Evolutionary conservation across 352 stramenopile species (phyloP).

Genomic region (Phytophthora cryptogea): DNA sequence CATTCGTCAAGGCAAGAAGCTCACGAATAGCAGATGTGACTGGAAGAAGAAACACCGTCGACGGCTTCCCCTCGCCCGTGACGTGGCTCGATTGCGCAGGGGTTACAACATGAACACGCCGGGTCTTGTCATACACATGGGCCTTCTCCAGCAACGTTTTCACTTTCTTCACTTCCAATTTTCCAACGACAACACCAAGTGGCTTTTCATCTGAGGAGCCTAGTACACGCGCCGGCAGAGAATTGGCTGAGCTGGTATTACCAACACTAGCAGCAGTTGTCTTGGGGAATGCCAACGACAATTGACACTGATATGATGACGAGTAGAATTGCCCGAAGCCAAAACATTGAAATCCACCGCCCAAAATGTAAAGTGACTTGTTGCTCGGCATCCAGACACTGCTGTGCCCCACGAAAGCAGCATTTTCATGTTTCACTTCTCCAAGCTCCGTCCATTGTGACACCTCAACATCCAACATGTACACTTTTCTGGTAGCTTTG

Average conservation of each 20-base stretch:
- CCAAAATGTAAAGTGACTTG: slow-evolving; percentile 55
- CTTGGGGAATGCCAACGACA: slow-evolving; percentile 33
- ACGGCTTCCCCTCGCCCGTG: slow-evolving; percentile 18
- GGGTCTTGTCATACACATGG: slow-evolving; percentile 79
- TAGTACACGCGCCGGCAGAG: neutral
- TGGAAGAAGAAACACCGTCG: slow-evolving; percentile 63
- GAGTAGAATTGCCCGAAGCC: slow-evolving; percentile 86
- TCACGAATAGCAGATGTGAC: slow-evolving; percentile 48
- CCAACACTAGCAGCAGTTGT: neutral
- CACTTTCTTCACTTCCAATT: slow-evolving; percentile 73
- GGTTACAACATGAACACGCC: slow-evolving; percentile 57
- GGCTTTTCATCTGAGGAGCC: slow-evolving; percentile 23
- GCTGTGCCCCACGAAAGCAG: slow-evolving; percentile 61
- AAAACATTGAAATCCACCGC: slow-evolving; percentile 85
- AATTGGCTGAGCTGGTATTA: slow-evolving; percentile 16
- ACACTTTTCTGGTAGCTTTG: slow-evolving; percentile 57
- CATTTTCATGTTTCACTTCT: slow-evolving; percentile 49
- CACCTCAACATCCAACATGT: slow-evolving; percentile 47
- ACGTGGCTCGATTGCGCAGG: slow-evolving; percentile 8
- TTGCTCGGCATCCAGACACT: slow-evolving; percentile 53
- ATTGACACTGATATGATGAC: slow-evolving; percentile 54
- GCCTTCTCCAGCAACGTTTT: slow-evolving; percentile 74
- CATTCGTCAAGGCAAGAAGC: slow-evolving; percentile 23
- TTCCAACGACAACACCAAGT: slow-evolving; percentile 56
- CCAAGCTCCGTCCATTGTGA: slow-evolving; percentile 61